phyloP scores from a whole-genome alignment of 2,329 filamentous ascomycete genomes.

The Trichoderma sp. region DNA sequence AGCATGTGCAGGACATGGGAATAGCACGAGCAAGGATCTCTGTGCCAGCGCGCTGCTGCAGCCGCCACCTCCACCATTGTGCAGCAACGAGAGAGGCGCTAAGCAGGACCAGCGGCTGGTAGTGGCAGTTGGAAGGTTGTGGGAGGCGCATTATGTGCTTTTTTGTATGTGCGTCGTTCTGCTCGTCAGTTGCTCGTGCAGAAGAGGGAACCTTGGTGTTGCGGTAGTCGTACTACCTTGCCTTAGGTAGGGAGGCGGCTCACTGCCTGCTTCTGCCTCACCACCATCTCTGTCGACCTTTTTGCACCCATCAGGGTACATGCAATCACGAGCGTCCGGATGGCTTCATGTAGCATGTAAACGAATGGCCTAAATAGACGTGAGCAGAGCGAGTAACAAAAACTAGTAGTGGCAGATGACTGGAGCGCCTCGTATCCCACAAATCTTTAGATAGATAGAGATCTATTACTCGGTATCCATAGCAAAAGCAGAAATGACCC shows the following conservation, averaged over 20 bases:
- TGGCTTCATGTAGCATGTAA: neutral
- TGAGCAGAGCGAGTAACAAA: neutral
- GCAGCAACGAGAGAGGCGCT: conserved; percentile 10
- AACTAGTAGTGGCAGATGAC: neutral
- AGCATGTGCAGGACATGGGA: conserved; percentile 7
- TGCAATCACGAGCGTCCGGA: neutral
- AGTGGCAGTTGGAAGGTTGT: neutral
- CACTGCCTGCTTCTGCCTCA: neutral
- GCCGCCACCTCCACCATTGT: conserved; percentile 16
- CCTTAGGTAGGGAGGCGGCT: neutral
- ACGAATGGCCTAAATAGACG: neutral
- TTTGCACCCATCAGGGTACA: neutral
- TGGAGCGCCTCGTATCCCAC: neutral
- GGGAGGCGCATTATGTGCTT: neutral
- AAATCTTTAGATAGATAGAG: neutral
- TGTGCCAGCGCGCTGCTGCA: conserved; percentile 20
- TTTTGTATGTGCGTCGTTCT: conserved; percentile 12
- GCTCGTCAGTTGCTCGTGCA: conserved; percentile 18
- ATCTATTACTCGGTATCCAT: neutral
- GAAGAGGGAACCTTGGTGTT: conserved; percentile 1
- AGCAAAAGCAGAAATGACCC: neutral
- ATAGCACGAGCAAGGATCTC: conserved; percentile 10
- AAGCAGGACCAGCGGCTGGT: conserved; percentile 16
- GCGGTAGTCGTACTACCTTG: neutral
- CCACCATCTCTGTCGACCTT: neutral